A percentile compares a stretch with the other conserved stretches of the same genome.
Conservation (phyloP, 306 rosid genomes). For the Fagus sylvatica region DNA sequence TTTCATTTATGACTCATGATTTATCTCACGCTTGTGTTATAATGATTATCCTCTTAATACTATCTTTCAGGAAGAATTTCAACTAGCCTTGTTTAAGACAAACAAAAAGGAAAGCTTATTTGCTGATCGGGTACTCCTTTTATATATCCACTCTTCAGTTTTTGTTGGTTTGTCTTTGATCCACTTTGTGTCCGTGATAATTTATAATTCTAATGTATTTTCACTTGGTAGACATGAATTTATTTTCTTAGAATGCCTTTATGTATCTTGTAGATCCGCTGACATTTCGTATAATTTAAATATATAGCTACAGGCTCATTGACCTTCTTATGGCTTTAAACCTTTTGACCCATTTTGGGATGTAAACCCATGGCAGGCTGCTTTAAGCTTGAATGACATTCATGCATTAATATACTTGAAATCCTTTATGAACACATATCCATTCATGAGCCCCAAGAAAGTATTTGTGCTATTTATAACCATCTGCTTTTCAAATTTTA, state of each 20-base stretch:
- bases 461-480: constrained; percentile 1
- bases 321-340: not conserved
- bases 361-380: constrained; percentile 1
- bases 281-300: not conserved
- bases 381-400: not conserved
- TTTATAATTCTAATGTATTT: not conserved
- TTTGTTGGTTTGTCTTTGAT: not conserved
- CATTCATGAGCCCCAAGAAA: constrained; percentile 6
- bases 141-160: not conserved
- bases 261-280: not conserved
- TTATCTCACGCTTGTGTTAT: not conserved
- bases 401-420: constrained; percentile 15
- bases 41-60: constrained; percentile 15
- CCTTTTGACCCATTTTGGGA: not conserved
- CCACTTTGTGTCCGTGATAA: not conserved
- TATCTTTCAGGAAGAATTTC: constrained; percentile 73
- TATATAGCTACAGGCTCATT: not conserved
- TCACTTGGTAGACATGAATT: not conserved
- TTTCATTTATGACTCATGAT: not conserved
- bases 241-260: not conserved
- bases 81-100: constrained; percentile 76
- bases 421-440: constrained; percentile 3
- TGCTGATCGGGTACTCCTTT: constrained; percentile 70
- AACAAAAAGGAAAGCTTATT: constrained; percentile 74
- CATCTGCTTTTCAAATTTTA: constrained; percentile 33